phyloP scores from a whole-genome alignment of 2,329 filamentous ascomycete genomes.

The Ophiosphaerella herpotricha region DNA sequence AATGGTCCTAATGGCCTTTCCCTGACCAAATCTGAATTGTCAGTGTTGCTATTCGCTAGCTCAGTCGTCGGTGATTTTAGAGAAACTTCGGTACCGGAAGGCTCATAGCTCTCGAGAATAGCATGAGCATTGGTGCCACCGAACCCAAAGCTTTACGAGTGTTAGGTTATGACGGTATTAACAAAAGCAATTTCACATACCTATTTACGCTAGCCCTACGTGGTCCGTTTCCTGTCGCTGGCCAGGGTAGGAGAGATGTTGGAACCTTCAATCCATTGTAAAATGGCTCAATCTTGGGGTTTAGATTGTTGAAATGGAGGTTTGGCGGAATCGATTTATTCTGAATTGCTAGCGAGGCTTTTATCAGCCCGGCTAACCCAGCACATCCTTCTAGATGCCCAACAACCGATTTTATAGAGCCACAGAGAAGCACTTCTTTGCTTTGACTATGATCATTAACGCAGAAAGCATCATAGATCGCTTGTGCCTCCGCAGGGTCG shows the following conservation, averaged over 20 bases:
- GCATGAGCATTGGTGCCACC: slow-evolving; percentile 35
- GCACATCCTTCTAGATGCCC: slow-evolving; percentile 48
- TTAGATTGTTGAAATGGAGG: slow-evolving; percentile 37
- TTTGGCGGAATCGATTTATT: slow-evolving; percentile 37
- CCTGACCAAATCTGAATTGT: too few species aligned
- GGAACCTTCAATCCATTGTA: slow-evolving; percentile 16
- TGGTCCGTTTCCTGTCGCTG: slow-evolving; percentile 1
- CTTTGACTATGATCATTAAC: not conserved
- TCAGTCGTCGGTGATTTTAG: not conserved
- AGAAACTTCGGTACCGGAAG: not conserved
- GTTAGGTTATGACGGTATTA: too few species aligned
- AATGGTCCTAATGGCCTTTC: too few species aligned
- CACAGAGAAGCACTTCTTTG: not conserved
- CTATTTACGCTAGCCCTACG: slow-evolving; percentile 26
- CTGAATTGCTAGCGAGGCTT: slow-evolving; percentile 38
- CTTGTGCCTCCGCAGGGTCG: slow-evolving; percentile 32
- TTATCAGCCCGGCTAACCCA: slow-evolving; percentile 45
- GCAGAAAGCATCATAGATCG: slow-evolving; percentile 21
- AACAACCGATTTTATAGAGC: slow-evolving; percentile 43
- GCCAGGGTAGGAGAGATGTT: slow-evolving; percentile 13
- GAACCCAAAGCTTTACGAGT: slow-evolving; percentile 22
- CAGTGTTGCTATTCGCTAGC: too few species aligned
- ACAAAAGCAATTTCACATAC: too few species aligned
- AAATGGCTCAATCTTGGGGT: slow-evolving; percentile 33
- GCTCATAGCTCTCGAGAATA: slow-evolving; percentile 25